phyloP scores from a whole-genome alignment of 2,329 filamentous ascomycete genomes.

The Claviceps monticola region DNA sequence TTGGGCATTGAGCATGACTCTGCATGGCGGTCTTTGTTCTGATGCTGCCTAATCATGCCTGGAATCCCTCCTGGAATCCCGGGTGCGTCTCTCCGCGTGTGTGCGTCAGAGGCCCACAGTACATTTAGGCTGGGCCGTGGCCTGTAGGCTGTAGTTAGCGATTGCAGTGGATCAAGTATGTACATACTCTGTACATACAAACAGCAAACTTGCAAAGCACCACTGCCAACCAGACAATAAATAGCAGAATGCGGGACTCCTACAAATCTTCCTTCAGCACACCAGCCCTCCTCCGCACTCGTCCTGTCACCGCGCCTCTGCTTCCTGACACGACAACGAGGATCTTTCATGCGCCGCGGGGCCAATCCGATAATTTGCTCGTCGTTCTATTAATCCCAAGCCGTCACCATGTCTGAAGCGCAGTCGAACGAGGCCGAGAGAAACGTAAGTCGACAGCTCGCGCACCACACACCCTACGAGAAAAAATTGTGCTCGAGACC shows the following conservation, averaged over 20 bases:
- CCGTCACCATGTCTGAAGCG: constrained; percentile 67
- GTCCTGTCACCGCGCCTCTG: constrained; percentile 8
- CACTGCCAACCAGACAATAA: neutral
- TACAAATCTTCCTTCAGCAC: constrained; percentile 14
- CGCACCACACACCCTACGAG: neutral
- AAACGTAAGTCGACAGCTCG: constrained; percentile 45
- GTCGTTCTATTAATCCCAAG: constrained; percentile 10
- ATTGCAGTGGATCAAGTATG: no score
- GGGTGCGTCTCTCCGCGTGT: neutral
- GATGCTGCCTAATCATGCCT: neutral
- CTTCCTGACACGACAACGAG: constrained; percentile 4
- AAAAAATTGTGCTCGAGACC: constrained; percentile 9
- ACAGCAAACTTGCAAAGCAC: no score
- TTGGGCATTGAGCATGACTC: neutral
- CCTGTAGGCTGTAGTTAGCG: no score
- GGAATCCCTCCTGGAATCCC: neutral
- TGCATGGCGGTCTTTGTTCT: neutral
- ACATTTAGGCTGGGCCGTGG: constrained; percentile 3
- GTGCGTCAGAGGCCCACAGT: constrained; percentile 1
- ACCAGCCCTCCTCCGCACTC: constrained; percentile 6
- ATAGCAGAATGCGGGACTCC: constrained; percentile 11
- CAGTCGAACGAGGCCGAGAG: constrained; percentile 93
- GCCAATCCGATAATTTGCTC: constrained; percentile 12
- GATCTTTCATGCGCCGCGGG: constrained; percentile 10
- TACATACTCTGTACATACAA: no score